Conservation (phyloP, 2,329 filamentous ascomycete species). For the Penicillium sp. region DNA sequence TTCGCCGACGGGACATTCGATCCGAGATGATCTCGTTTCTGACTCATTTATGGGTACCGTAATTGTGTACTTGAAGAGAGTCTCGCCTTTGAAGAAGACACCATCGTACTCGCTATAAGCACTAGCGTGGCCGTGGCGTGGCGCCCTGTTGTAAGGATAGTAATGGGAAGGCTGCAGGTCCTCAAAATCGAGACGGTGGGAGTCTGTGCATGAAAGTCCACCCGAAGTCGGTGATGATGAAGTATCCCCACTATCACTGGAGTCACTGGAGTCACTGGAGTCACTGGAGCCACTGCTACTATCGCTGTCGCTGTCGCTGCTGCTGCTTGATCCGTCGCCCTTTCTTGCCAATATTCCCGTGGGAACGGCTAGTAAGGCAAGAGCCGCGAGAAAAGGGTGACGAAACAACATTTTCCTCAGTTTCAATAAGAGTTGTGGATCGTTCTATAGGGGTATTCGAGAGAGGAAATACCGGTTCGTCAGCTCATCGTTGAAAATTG, state of each 20-base stretch:
- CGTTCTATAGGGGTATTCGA: not conserved
- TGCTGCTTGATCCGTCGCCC: constrained; percentile 1
- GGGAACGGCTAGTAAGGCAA: not conserved
- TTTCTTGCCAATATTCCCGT: not conserved
- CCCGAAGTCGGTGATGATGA: not conserved
- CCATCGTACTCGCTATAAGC: constrained; percentile 9
- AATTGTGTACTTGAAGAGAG: constrained; percentile 6
- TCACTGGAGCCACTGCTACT: not conserved
- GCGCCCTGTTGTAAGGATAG: not conserved
- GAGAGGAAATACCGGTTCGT: not conserved
- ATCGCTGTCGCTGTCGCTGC: not conserved
- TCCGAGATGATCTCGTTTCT: not conserved
- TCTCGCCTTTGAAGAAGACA: constrained; percentile 7
- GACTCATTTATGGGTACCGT: not conserved
- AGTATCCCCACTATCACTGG: not conserved
- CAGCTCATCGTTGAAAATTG: not conserved
- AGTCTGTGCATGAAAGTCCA: not conserved
- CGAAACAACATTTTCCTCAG: not conserved
- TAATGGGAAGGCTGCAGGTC: constrained; percentile 6
- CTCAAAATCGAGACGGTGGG: constrained; percentile 2
- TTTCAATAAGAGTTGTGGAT: not conserved
- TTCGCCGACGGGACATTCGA: constrained; percentile 2
- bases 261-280: not conserved
- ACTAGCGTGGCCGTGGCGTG: constrained; percentile 1
- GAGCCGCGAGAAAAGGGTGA: not conserved